Evolutionary conservation across 2,329 filamentous ascomycete genomes (phyloP).

Genomic region (Alternaria hordeiaustralica): DNA sequence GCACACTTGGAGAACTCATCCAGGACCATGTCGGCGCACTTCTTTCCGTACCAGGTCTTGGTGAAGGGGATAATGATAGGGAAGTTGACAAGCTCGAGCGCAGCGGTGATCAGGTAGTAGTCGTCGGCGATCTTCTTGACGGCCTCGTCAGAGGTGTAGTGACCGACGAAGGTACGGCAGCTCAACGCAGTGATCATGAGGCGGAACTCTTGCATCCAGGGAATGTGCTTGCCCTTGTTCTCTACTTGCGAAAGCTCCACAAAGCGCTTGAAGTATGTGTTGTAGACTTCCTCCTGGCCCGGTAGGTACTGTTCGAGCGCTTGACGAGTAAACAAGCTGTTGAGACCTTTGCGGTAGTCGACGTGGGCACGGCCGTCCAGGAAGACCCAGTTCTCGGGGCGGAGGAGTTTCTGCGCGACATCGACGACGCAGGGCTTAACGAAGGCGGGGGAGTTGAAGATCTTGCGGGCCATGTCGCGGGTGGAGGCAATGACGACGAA

Average conservation of each 20-base stretch:
- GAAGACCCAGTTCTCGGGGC: slow-evolving; percentile 95
- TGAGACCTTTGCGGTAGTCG: slow-evolving; percentile 96
- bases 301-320: slow-evolving; percentile 89
- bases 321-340: slow-evolving; percentile 89
- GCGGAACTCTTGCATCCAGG: slow-evolving; percentile 91
- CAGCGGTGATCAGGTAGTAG: slow-evolving; percentile 95
- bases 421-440: slow-evolving; percentile 98
- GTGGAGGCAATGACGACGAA: slow-evolving; percentile 97
- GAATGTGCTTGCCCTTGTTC: slow-evolving; percentile 73
- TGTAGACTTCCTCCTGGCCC: slow-evolving; percentile 90
- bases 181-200: slow-evolving; percentile 95
- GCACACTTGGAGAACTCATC: slow-evolving; percentile 89
- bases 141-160: slow-evolving; percentile 89
- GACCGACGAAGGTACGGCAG: slow-evolving; percentile 94
- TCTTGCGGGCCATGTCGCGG: slow-evolving; percentile 93
- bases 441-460: slow-evolving; percentile 90
- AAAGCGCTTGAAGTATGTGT: slow-evolving; percentile 82
- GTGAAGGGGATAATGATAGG: slow-evolving; percentile 92
- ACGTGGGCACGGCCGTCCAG: slow-evolving; percentile 93
- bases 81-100: slow-evolving; percentile 89
- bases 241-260: slow-evolving; percentile 73
- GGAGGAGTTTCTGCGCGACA: slow-evolving; percentile 89
- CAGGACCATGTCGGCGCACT: slow-evolving; percentile 90
- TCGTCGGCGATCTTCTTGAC: slow-evolving; percentile 95
- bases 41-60: slow-evolving; percentile 97